Evolutionary conservation across 148 eudicot genomes (phyloP), one percentile per base, ranked within the genome.

Genomic region (Rhododendron williamsianum): DNA sequence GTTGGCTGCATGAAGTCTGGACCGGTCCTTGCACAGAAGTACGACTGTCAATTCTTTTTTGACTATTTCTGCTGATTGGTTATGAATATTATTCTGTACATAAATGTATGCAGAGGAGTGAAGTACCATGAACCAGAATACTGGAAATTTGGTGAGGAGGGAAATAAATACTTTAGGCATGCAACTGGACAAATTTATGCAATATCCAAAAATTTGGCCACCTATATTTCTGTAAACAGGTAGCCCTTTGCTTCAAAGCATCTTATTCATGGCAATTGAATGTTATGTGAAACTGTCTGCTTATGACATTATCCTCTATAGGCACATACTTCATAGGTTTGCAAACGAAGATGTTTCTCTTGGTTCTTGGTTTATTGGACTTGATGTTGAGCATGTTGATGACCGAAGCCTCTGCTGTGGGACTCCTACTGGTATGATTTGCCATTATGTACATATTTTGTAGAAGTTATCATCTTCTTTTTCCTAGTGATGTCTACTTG

Each of bases 1-100:
- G 88, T 93, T 65, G 98, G 98, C 36, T 94, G 98, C 89, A 94
- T 94, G 98, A 94, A 94, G 84, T 94, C 95, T 54, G 95, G 95
- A 81, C 93, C 91, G 12, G 95, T 93, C 85, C 90, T 93, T 11
- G 89, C 95, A 48, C 92, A 93, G 82, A 93, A 93, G 97, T 94
- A 86, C 82, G 93, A 36, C 15, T 72, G 15, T 77, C 1, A 72
- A 65, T 45, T 38, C 60, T 21, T 36, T 83, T 30, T 19, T 2
- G 43, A 38, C 25, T 81, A 63, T 27, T 52, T 52, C 18, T 45
- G 23, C 58, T 46, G 23, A 72, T 81, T 81, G 46, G 80, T n/a
- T 16, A 81, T 35, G 56, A 30, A 25, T 30, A 56, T 56, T 21
- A 86, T 46, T 82, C 23, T 82, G 45, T 25, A 45, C 21, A 9